Conservation (phyloP, 805 yeast species). For the Pichia phayaonensis region DNA sequence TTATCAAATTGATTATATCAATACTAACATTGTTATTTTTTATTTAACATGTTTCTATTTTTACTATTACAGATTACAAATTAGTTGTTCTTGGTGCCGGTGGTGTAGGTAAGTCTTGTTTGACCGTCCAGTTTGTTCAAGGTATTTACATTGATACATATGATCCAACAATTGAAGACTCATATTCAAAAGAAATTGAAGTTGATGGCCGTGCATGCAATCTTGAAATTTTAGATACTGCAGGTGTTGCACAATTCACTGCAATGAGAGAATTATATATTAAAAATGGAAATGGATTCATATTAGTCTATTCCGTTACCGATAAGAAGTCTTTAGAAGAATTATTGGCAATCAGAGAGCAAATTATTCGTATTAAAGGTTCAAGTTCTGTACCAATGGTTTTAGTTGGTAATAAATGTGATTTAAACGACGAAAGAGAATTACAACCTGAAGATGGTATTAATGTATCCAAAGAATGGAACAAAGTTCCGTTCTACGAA, state of each 20-base stretch:
- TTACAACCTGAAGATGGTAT: constrained; percentile 77
- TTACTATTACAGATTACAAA: constrained; percentile 63
- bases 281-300: constrained; percentile 75
- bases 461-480: constrained; percentile 78
- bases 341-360: constrained; percentile 70
- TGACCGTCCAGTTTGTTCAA: constrained; percentile 88
- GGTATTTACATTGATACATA: constrained; percentile 85
- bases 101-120: constrained; percentile 93
- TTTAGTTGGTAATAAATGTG: constrained; percentile 86
- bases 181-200: constrained; percentile 81
- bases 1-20: neutral
- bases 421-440: constrained; percentile 66
- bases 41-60: neutral
- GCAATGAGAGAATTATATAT: constrained; percentile 90
- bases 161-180: constrained; percentile 96
- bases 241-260: constrained; percentile 79
- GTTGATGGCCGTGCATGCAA: constrained; percentile 84
- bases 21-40: neutral
- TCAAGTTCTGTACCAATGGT: constrained; percentile 77
- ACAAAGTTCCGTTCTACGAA: constrained; percentile 84
- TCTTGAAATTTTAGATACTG: constrained; percentile 66
- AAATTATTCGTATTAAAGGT: constrained; percentile 78
- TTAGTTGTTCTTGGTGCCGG: constrained; percentile 93
- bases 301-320: constrained; percentile 51
- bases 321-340: constrained; percentile 66